Percentiles rank a stretch among this genome's conserved stretches.
Evolutionary conservation across 768 basidiomycete genomes (phyloP).

Genomic region (Rossbeevera mucosa): DNA sequence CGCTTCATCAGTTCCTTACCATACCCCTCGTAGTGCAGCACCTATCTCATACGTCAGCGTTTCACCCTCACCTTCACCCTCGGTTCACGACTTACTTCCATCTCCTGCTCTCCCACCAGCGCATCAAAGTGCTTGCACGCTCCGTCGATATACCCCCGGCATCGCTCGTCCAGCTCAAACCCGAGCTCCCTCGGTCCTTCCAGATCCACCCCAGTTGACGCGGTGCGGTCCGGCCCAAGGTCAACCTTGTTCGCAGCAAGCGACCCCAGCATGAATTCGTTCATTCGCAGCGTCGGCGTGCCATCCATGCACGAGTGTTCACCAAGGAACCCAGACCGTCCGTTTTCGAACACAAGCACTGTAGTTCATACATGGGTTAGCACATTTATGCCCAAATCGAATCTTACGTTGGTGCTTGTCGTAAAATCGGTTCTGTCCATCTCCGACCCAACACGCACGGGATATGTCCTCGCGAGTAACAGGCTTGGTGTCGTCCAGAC

Average conservation of each 20-base stretch:
- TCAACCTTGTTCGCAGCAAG: conserved; percentile 71
- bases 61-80: background rate
- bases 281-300: conserved; percentile 90
- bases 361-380: background rate
- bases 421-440: conserved; percentile 88
- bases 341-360: conserved; percentile 95
- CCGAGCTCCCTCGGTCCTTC: conserved; percentile 59
- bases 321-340: conserved; percentile 89
- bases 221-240: conserved; percentile 51
- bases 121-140: conserved; percentile 69
- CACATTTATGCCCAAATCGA: background rate
- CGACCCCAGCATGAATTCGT: conserved; percentile 85
- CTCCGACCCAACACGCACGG: conserved; percentile 83
- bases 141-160: conserved; percentile 47
- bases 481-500: conserved; percentile 79
- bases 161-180: conserved; percentile 60
- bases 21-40: conserved; percentile 82
- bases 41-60: conserved; percentile 35
- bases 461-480: conserved; percentile 78
- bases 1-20: conserved; percentile 85
- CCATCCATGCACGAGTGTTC: conserved; percentile 92
- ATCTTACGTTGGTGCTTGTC: conserved; percentile 90
- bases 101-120: conserved; percentile 73
- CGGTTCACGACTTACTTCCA: conserved; percentile 40
- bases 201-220: conserved; percentile 37